Percentiles rank a stretch among this genome's conserved stretches.
These are phyloP conservation scores for Teunomyces atbi DNA, from an alignment of 805 yeast genomes.

Conservation along the genomic window DNA sequence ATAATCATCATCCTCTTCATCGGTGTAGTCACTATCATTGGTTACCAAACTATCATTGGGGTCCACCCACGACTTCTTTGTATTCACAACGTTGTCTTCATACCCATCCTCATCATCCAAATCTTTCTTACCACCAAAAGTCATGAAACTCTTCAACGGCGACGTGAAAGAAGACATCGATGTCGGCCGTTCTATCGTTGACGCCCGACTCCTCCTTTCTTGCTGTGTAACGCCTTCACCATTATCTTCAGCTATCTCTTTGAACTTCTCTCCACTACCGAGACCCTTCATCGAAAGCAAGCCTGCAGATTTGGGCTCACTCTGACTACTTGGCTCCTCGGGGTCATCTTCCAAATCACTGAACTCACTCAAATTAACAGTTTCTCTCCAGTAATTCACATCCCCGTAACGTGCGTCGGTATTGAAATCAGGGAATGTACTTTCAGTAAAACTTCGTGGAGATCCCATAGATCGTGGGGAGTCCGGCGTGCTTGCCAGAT, in stretches of 20 bases:
- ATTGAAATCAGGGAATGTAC: slow-evolving; percentile 19
- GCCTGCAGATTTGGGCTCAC: slow-evolving; percentile 12
- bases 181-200: slow-evolving; percentile 26
- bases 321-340: not conserved
- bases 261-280: not conserved
- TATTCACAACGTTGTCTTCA: slow-evolving; percentile 15
- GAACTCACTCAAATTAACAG: slow-evolving; percentile 62
- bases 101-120: slow-evolving; percentile 26
- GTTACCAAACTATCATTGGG: slow-evolving; percentile 11
- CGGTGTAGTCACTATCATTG: slow-evolving; percentile 17
- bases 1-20: slow-evolving; percentile 21
- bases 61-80: slow-evolving; percentile 12
- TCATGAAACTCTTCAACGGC: slow-evolving; percentile 42
- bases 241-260: not conserved
- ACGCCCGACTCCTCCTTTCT: slow-evolving; percentile 6
- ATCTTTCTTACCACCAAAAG: slow-evolving; percentile 29
- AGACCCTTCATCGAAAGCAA: slow-evolving; percentile 11
- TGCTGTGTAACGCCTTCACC: not conserved
- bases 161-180: slow-evolving; percentile 38
- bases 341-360: slow-evolving; percentile 28
- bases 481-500: slow-evolving; percentile 1
- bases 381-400: slow-evolving; percentile 90
- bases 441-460: slow-evolving; percentile 18
- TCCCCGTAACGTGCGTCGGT: slow-evolving; percentile 72
- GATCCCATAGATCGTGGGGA: slow-evolving; percentile 10